Conservation (phyloP, 2,329 filamentous ascomycete species). For the Trichoderma sp. region DNA sequence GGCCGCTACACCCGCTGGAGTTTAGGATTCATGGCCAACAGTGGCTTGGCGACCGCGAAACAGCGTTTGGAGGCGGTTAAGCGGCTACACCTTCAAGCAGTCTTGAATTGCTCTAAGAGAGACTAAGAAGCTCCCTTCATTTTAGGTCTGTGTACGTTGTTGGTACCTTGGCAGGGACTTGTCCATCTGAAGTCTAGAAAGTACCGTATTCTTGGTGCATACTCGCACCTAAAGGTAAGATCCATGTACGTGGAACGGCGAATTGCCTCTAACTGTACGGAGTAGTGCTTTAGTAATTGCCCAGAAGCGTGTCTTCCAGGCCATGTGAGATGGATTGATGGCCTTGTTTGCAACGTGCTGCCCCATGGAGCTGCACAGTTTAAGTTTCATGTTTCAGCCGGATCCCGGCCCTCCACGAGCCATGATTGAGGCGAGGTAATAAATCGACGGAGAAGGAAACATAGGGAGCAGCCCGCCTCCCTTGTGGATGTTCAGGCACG, state of each 20-base stretch:
- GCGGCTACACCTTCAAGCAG: neutral
- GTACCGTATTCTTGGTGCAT: too few species aligned
- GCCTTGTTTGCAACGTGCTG: neutral
- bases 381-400: conserved; percentile 12
- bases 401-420: neutral
- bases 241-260: neutral
- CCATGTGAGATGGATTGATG: neutral
- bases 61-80: conserved; percentile 2
- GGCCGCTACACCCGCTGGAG: conserved; percentile 7
- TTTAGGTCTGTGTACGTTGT: neutral
- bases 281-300: too few species aligned
- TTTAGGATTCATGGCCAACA: neutral
- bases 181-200: neutral
- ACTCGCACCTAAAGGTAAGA: neutral
- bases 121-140: conserved; percentile 1
- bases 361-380: neutral
- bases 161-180: too few species aligned
- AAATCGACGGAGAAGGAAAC: neutral
- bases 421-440: neutral
- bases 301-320: too few species aligned
- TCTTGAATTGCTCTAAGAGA: neutral
- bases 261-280: neutral
- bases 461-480: neutral
- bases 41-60: conserved; percentile 9
- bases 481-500: neutral